A percentile compares a stretch with the other conserved stretches of the same genome.
Evolutionary conservation across 441 rosid species (phyloP).

Genomic region (Aquilaria agallochum): DNA sequence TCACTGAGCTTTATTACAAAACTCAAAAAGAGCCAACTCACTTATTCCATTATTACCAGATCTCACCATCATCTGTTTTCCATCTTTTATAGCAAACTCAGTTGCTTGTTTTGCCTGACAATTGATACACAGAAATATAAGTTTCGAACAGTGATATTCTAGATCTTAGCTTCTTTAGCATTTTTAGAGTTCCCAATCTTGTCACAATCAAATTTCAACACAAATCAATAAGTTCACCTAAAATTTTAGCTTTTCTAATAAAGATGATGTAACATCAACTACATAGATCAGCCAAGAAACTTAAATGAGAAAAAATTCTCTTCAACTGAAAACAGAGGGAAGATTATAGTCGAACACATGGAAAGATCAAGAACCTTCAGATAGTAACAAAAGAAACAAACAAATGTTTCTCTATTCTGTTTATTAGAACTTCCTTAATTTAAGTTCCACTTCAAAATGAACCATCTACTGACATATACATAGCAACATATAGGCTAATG

Average conservation of each 20-base stretch:
- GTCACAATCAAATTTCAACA: too few relatives aligned
- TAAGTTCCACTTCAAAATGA: background rate
- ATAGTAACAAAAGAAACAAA: background rate
- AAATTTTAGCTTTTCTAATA: too few relatives aligned
- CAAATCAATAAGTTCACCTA: background rate
- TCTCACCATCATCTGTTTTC: slow-evolving; percentile 79
- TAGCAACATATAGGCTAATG: background rate
- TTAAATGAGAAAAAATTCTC: slow-evolving; percentile 7
- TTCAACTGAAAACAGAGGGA: slow-evolving; percentile 1
- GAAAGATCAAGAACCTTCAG: background rate
- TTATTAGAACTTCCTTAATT: background rate
- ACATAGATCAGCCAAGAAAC: too few relatives aligned
- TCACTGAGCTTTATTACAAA: slow-evolving; percentile 18
- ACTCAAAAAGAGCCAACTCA: background rate
- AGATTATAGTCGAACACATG: background rate
- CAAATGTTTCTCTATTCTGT: background rate
- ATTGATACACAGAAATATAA: background rate
- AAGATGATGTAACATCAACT: too few relatives aligned
- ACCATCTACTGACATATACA: background rate
- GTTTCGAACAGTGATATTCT: too few relatives aligned
- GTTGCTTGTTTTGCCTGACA: slow-evolving; percentile 73
- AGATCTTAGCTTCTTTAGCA: too few relatives aligned
- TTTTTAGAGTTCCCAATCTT: too few relatives aligned
- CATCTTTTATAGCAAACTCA: slow-evolving; percentile 57
- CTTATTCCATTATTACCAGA: slow-evolving; percentile 19